Percentiles rank a stretch among this genome's conserved stretches.
Evolutionary conservation across 805 yeast species (phyloP).

Genomic region (Wickerhamiella parazyma): DNA sequence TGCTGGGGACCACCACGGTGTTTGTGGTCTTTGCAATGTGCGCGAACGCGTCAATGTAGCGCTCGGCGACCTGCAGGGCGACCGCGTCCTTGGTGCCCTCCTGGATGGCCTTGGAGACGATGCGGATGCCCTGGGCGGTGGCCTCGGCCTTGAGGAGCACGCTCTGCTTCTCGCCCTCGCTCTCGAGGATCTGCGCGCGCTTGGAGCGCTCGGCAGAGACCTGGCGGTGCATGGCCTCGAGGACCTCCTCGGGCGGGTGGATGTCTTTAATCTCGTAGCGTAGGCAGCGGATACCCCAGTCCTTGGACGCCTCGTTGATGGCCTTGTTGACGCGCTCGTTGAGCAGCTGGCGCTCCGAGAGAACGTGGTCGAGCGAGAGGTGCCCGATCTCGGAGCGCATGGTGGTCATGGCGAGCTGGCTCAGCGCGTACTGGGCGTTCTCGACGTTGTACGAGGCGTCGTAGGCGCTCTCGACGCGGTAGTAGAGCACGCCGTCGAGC

Average conservation of each 20-base stretch:
- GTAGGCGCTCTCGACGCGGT: constrained; percentile 66
- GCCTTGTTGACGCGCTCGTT: constrained; percentile 63
- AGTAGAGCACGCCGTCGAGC: constrained; percentile 70
- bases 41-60: constrained; percentile 68
- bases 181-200: constrained; percentile 65
- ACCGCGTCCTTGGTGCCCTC: constrained; percentile 60
- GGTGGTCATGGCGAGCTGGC: constrained; percentile 79
- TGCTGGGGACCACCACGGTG: constrained; percentile 65
- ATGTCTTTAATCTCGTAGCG: constrained; percentile 81
- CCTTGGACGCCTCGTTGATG: constrained; percentile 70
- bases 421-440: constrained; percentile 72
- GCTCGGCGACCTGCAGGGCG: constrained; percentile 66
- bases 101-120: constrained; percentile 49
- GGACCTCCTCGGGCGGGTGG: constrained; percentile 73
- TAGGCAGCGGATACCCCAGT: constrained; percentile 75
- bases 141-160: constrained; percentile 79
- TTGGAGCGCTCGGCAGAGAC: constrained; percentile 79
- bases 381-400: constrained; percentile 86
- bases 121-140: constrained; percentile 54
- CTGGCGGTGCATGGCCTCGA: constrained; percentile 85
- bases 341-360: constrained; percentile 60
- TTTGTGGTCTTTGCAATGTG: constrained; percentile 72
- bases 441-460: constrained; percentile 83
- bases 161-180: constrained; percentile 71
- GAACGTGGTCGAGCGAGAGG: constrained; percentile 61